These are phyloP conservation scores for Chaetomiaceae sp. DNA, from an alignment of 2,329 filamentous ascomycete genomes.

Conservation along the genomic window DNA sequence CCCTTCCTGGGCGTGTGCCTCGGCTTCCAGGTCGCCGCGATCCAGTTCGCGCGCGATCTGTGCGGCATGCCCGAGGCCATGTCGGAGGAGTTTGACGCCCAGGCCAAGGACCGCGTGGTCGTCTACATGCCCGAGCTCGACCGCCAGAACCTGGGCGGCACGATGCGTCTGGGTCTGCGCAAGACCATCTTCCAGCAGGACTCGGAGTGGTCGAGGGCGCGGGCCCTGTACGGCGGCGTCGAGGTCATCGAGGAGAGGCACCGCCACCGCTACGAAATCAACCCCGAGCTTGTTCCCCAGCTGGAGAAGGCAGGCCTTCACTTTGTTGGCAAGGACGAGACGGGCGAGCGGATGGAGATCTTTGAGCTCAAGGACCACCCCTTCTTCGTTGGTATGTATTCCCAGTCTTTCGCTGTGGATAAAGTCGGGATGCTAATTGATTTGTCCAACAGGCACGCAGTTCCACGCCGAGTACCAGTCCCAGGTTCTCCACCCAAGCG, in stretches of 20 bases:
- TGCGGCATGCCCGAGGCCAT: slow-evolving; percentile 56
- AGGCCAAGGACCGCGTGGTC: slow-evolving; percentile 64
- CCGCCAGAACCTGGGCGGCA: slow-evolving; percentile 69
- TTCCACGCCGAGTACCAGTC: slow-evolving; percentile 75
- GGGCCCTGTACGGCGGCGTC: slow-evolving; percentile 58
- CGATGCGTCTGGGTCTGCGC: slow-evolving; percentile 71
- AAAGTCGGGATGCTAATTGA: neutral
- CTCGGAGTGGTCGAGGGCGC: slow-evolving; percentile 66
- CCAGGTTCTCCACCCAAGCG: slow-evolving; percentile 42
- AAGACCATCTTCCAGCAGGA: slow-evolving; percentile 64
- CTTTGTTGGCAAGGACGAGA: slow-evolving; percentile 73
- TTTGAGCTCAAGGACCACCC: slow-evolving; percentile 72
- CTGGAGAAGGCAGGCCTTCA: slow-evolving; percentile 60
- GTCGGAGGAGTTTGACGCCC: slow-evolving; percentile 51
- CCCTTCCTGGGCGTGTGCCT: slow-evolving; percentile 68
- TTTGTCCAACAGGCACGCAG: slow-evolving; percentile 54
- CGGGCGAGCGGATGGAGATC: slow-evolving; percentile 69
- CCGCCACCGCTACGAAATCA: slow-evolving; percentile 77
- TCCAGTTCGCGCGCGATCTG: slow-evolving; percentile 78
- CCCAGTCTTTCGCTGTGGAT: neutral
- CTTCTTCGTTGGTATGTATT: slow-evolving; percentile 54
- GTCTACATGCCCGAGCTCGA: slow-evolving; percentile 86
- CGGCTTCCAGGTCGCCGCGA: slow-evolving; percentile 80
- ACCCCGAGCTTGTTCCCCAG: slow-evolving; percentile 60
- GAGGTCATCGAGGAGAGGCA: slow-evolving; percentile 60